Base-by-base conservation (phyloP, 805 yeast species). In the Metschnikowia peoriensis region DNA sequence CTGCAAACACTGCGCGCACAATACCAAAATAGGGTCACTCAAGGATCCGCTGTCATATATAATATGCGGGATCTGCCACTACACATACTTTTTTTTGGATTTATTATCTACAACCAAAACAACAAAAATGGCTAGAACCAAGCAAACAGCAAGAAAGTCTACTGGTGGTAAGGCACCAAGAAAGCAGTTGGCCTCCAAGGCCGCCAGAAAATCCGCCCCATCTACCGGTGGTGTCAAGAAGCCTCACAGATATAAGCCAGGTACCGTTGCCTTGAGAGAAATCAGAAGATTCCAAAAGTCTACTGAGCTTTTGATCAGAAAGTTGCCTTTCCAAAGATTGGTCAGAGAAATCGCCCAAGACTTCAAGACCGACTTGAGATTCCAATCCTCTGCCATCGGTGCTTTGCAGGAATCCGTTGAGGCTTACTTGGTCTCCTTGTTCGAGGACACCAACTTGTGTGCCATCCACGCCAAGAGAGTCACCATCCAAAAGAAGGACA, bases 101-200 rank as follows among this genome's bases (percentile, higher is more conserved):
- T 42, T 42, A 42, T 42, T 29, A 29, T 29, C 38, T 40, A 46
- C 41, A 41, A 49, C 16, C 48, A 41, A 35, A 29, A 43, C 17
- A 42, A 35, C 52, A 39, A 49, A 38, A 44, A 73, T 73, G 78
- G 78, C 78, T 61, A 73, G 78, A 73, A 73, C 78, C 52, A 73
- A 73, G 58, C 78, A 73, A 71, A 73, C 78, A 46, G 78, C 78
- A 52, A 73, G 78, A 73, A 73, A 73, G 66, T 73, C 78, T 54
- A 73, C 78, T 57, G 78, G 78, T 69, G 78, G 78, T 68, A 73
- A 73, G 65, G 78, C 78, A 56, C 78, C 78, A 63, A 73, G 78
- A 73, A 73, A 73, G 67, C 78, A 73, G 65, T 72, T 73, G 65
- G 78, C 78, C 61, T 73, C 78, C 56, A 73, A 73, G 70, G 78